Evolutionary conservation across 2,329 filamentous ascomycete species (phyloP), one percentile per base, ranked within the genome.

Genomic region (Fusarium mundagurra): DNA sequence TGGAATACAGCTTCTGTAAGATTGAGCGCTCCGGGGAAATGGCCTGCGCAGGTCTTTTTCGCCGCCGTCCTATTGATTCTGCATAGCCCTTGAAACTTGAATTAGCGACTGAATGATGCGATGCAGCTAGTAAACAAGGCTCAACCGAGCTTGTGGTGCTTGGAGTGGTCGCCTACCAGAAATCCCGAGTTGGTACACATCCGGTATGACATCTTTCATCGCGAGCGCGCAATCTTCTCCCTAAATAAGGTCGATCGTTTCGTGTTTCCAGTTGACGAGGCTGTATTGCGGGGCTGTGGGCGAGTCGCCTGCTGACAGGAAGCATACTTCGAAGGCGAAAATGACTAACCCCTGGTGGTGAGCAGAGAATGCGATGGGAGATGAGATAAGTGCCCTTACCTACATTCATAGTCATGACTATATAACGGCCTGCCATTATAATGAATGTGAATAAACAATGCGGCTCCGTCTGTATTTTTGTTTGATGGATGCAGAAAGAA

Each of bases 181-280:
- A 38, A 61, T 39, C 22, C 64, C 74, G 11, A 76, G 59, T 17
- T 67, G 74, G 45, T 48, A 48, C 27, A 48, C 27, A 27, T 48
- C 45, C 45, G 45, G 45, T 48, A 48, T 12, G 13, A 31, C 10
- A 48, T 48, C 20, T 31, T 11, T 29, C 45, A 48, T 31, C 45
- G 5, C 27, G 45, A 48, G 5, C 20, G 45, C 45, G 24, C 74
- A 76, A 9, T 73, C 74, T 18, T 59, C 8, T 22, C 64, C 69
- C 69, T 67, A 76, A 29, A 73, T 31, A 6, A 76, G 69, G 2
- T 43, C 44, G 29, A 76, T 55, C 1, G 72, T 73, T 22, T 61
- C 64, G n/a, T 62, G 65, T 2, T 74, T 70, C 74, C 74, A 76
- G 36, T 75, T 73, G 44, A 76, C 24, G 18, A 76, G 60, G 36